Conservation (phyloP, 1,284 basidiomycete species). For the Moesziomyces aphidis region DNA sequence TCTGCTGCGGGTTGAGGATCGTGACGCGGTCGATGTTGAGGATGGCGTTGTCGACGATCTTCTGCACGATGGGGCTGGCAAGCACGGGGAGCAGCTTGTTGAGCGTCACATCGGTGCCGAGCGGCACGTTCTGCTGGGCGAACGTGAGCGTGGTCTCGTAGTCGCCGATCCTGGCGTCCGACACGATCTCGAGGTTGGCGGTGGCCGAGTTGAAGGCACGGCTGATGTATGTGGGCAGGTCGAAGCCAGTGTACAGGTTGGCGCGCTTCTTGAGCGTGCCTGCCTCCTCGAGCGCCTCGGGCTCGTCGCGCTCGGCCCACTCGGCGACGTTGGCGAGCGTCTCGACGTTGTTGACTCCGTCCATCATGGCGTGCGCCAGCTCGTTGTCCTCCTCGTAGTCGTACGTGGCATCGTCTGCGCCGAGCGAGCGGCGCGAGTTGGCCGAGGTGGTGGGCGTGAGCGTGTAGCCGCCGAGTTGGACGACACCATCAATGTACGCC, state of each 20-base stretch:
- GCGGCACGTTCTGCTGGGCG: constrained; percentile 74
- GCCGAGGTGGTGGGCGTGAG: constrained; percentile 71
- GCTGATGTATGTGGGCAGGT: constrained; percentile 77
- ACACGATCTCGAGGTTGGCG: constrained; percentile 75
- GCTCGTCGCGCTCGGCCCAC: constrained; percentile 43
- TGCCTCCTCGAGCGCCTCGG: constrained; percentile 24
- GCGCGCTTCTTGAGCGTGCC: constrained; percentile 70
- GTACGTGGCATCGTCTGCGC: constrained; percentile 24
- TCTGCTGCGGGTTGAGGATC: constrained; percentile 69
- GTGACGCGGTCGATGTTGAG: constrained; percentile 68
- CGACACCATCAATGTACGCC: constrained; percentile 77
- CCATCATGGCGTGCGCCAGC: constrained; percentile 50
- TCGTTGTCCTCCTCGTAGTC: constrained; percentile 55
- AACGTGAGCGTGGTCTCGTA: constrained; percentile 77
- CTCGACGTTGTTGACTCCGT: constrained; percentile 66
- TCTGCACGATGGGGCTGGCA: constrained; percentile 83
- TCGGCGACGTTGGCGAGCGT: constrained; percentile 56
- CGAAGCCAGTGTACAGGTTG: constrained; percentile 73
- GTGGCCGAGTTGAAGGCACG: constrained; percentile 76
- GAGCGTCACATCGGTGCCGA: constrained; percentile 75
- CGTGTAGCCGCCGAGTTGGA: constrained; percentile 77
- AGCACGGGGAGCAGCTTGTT: constrained; percentile 78
- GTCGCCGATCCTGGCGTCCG: constrained; percentile 76
- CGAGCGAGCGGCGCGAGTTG: constrained; percentile 43
- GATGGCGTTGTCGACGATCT: constrained; percentile 75